Percentiles rank a stretch among this genome's conserved stretches.
Evolutionary conservation across 192 early-diverging fungal species (phyloP).

Genomic region (Obelidium mucronatum): DNA sequence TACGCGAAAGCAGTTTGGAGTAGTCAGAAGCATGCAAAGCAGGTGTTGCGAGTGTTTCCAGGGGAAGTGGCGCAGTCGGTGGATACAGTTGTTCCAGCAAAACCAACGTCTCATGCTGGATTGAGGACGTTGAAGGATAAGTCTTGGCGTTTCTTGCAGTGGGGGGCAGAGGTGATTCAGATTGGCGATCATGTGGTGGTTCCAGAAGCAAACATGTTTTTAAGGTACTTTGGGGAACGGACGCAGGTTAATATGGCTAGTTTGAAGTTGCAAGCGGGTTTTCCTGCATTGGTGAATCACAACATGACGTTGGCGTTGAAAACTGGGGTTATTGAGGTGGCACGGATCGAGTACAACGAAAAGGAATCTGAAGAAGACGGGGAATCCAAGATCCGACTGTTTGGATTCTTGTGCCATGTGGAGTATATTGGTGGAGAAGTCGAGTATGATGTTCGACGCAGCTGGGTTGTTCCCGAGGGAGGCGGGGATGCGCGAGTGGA

Average conservation of each 20-base stretch:
- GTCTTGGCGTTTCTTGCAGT: slow-evolving; percentile 1
- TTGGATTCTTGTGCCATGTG: slow-evolving; percentile 32
- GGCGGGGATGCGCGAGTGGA: not conserved
- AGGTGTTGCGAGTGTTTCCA: not conserved
- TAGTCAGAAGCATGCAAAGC: not conserved
- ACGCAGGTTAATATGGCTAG: too few relatives aligned
- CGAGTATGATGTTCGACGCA: not conserved
- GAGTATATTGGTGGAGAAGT: not conserved
- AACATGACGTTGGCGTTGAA: too few relatives aligned
- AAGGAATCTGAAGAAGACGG: not conserved
- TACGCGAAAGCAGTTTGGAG: not conserved
- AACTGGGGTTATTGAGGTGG: not conserved
- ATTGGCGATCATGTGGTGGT: slow-evolving; percentile 11
- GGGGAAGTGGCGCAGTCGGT: not conserved
- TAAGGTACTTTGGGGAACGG: too few relatives aligned
- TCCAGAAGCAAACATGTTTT: too few relatives aligned
- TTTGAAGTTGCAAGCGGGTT: too few relatives aligned
- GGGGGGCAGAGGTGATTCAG: not conserved
- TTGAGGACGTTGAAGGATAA: not conserved
- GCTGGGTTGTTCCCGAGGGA: not conserved
- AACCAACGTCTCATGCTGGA: not conserved
- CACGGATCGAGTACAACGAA: slow-evolving; percentile 14
- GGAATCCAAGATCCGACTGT: not conserved
- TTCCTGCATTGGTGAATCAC: too few relatives aligned
- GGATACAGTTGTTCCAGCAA: not conserved